phyloP scores from a whole-genome alignment of 371 early-diverging fungal genomes.

The Smittium culicis region DNA sequence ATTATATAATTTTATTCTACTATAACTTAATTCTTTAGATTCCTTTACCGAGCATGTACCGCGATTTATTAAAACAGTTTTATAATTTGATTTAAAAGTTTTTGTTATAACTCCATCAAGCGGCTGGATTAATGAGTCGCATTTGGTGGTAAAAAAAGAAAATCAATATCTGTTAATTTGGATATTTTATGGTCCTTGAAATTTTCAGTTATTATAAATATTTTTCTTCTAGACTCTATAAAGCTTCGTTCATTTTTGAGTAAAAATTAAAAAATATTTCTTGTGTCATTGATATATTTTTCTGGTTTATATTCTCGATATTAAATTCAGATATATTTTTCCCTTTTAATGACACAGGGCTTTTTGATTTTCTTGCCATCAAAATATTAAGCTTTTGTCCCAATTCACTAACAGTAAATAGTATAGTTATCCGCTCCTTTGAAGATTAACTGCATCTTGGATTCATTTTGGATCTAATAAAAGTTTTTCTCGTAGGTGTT shows the following conservation, averaged over 20 bases:
- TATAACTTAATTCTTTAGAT: background rate
- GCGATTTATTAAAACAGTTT: background rate
- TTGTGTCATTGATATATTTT: background rate
- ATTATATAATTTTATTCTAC: background rate
- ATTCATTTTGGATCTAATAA: background rate
- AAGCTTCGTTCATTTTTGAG: background rate
- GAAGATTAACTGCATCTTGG: background rate
- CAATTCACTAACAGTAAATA: background rate
- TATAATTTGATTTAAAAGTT: background rate
- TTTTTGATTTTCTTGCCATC: background rate
- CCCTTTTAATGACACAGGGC: background rate
- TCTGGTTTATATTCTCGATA: background rate
- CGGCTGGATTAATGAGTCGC: background rate
- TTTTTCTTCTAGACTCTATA: background rate
- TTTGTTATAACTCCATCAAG: background rate
- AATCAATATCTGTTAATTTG: background rate
- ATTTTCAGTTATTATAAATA: background rate
- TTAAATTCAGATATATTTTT: background rate
- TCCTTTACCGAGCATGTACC: background rate
- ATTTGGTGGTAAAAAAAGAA: background rate
- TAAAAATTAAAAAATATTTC: background rate
- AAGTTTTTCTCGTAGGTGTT: background rate
- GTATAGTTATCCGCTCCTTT: background rate
- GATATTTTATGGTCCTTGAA: background rate
- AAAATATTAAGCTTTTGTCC: background rate